phyloP scores from a whole-genome alignment of 495 filamentous ascomycete species.

The Coniosporium apollinis region DNA sequence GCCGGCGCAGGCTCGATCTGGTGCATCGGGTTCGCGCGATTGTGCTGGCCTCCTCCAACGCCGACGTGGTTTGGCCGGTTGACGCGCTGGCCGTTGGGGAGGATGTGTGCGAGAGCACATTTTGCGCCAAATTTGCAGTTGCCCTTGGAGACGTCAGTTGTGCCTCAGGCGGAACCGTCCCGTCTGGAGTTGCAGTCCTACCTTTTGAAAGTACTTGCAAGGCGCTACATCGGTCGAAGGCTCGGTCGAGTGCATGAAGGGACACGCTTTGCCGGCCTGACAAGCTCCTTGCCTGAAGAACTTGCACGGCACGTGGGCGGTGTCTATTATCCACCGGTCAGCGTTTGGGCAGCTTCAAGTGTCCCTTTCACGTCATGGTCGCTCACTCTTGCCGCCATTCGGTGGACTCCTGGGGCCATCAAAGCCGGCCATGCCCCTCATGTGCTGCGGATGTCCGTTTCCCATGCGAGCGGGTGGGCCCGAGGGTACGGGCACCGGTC shows the following conservation, averaged over 20 bases:
- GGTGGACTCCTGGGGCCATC: conserved; percentile 68
- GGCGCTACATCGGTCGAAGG: conserved; percentile 61
- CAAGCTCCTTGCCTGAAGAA: conserved; percentile 94
- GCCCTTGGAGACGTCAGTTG: too few relatives aligned
- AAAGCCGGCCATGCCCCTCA: conserved; percentile 31
- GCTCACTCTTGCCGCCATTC: conserved; percentile 60
- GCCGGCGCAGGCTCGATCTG: conserved; percentile 59
- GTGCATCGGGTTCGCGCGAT: conserved; percentile 54
- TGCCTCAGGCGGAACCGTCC: too few relatives aligned
- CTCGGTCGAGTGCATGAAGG: conserved; percentile 84
- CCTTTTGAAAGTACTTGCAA: conserved; percentile 98
- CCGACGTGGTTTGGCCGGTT: conserved; percentile 39
- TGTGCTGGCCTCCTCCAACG: conserved; percentile 36
- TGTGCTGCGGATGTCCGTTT: conserved; percentile 8
- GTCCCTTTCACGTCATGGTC: background rate
- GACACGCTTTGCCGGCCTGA: conserved; percentile 89
- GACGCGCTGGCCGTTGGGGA: conserved; percentile 82
- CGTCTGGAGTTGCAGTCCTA: too few relatives aligned
- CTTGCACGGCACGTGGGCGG: conserved; percentile 96
- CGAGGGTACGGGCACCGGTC: conserved; percentile 18
- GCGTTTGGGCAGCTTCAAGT: conserved; percentile 3
- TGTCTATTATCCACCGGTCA: conserved; percentile 39
- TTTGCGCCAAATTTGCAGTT: conserved; percentile 99
- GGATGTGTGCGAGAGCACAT: conserved; percentile 88
- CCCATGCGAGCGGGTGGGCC: conserved; percentile 12